Evolutionary conservation across 1,139 yeast genomes (phyloP), one percentile per base, ranked within the genome.

Genomic region (Saccharomyces pastorianus): DNA sequence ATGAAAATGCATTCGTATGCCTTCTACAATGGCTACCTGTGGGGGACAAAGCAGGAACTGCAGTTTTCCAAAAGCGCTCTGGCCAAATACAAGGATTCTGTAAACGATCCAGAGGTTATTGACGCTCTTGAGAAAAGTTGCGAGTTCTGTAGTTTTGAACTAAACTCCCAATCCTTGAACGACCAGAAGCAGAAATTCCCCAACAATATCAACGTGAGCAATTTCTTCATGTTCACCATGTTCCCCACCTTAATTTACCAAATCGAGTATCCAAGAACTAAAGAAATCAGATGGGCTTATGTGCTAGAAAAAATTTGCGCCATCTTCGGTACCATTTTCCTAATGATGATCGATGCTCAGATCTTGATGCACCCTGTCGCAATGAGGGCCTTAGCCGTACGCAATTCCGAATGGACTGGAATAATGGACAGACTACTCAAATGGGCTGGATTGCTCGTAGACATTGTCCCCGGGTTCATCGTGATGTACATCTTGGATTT

Each of bases 1-100:
- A 91, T 91, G 98, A 91, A 91, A 67, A 85, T 85, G 83, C 97
- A 91, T 68, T 88, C 96, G 1, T 91, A 83, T 66, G 88, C 88
- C 0, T 88, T 85, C 64, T 91, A 84, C 72, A 90, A 90, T 66
- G 98, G 97, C 0, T 88, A 90, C 67, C 73, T 90, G 54, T 88
- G 96, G 93, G 73, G 71, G 26, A 79, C 85, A 32, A 64, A 67
- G 31, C 71, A 74, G n/a, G 95, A 88, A 61, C 72, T 85, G 51
- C 62, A 74, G 6, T 76, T 74, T 55, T 80, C 89, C 7, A 61
- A 73, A 64, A 62, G 62, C 2, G 59, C 65, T 7, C 47, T 69
- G 48, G 64, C 65, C 26, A 70, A 67, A 54, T 54, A 59, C 38
- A 60, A 58, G 41, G 63, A 63, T 1, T n/a, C 52, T 1, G 5